A percentile compares a stretch with the other conserved stretches of the same genome.
These are phyloP conservation scores for Colletotrichum sublineola DNA, from an alignment of 2,329 filamentous ascomycete species.

Conservation along the genomic window DNA sequence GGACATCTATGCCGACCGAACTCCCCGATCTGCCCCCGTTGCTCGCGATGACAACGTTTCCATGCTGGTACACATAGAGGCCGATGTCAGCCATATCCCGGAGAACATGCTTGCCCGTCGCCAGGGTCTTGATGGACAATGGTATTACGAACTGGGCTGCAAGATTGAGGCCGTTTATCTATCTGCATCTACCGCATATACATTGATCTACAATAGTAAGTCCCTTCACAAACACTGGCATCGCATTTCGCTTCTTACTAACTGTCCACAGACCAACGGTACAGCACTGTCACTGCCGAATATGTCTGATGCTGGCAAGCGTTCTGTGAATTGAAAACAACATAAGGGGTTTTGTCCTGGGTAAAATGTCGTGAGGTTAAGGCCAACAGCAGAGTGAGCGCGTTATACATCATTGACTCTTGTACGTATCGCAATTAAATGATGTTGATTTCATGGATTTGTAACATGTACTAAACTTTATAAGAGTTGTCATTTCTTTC, in stretches of 20 bases:
- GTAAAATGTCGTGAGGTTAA: neutral
- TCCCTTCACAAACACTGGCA: no score
- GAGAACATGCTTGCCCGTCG: conserved; percentile 51
- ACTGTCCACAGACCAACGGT: conserved; percentile 51
- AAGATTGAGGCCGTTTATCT: conserved; percentile 58
- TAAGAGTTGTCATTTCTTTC: neutral
- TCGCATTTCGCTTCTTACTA: neutral
- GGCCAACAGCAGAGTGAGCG: neutral
- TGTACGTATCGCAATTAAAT: neutral
- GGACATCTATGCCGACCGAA: conserved; percentile 54
- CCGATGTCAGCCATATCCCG: conserved; percentile 58
- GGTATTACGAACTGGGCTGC: conserved; percentile 56
- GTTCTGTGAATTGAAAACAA: no score
- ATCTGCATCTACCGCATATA: conserved; percentile 59
- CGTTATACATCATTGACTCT: neutral
- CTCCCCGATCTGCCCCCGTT: conserved; percentile 49
- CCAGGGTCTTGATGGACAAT: conserved; percentile 53
- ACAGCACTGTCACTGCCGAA: conserved; percentile 58
- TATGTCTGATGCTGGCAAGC: conserved; percentile 50
- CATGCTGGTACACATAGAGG: conserved; percentile 54
- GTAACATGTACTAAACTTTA: neutral
- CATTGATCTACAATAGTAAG: conserved; percentile 58
- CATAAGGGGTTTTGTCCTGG: neutral
- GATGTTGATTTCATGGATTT: neutral
- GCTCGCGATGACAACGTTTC: conserved; percentile 53